phyloP scores from a whole-genome alignment of 495 filamentous ascomycete genomes.

The Aspergillus diversus region DNA sequence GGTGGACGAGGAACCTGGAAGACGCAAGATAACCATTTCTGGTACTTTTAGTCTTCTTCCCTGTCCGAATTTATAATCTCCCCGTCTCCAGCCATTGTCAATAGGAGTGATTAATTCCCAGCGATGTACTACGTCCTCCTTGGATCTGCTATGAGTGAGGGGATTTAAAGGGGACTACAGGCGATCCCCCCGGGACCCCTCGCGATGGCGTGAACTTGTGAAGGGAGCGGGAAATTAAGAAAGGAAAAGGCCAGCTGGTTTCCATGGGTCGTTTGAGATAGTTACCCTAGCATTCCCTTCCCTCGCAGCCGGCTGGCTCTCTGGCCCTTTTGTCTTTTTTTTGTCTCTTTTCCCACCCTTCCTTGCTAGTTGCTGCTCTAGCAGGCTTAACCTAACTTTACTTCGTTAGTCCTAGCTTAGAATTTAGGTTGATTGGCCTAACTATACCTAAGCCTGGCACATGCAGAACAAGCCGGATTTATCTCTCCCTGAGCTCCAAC shows the following conservation, averaged over 20 bases:
- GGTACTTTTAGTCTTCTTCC: neutral
- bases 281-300: neutral
- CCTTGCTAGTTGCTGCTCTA: neutral
- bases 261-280: too few species aligned
- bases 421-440: conserved; percentile 9
- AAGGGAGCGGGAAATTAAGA: too few species aligned
- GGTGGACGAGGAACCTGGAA: too few species aligned
- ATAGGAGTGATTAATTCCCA: too few species aligned
- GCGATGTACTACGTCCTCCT: too few species aligned
- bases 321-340: neutral
- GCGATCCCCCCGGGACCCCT: too few species aligned
- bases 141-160: too few species aligned
- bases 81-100: too few species aligned
- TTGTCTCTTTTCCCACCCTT: neutral
- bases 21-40: neutral
- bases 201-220: too few species aligned
- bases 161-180: too few species aligned
- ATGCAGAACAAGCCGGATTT: conserved; percentile 2
- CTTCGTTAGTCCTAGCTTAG: conserved; percentile 1
- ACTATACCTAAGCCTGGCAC: neutral
- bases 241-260: too few species aligned
- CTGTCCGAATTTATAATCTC: too few species aligned
- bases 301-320: neutral
- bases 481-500: neutral
- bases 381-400: neutral